Conservation (phyloP, 441 rosid species). For the Gossypium lobatum region DNA sequence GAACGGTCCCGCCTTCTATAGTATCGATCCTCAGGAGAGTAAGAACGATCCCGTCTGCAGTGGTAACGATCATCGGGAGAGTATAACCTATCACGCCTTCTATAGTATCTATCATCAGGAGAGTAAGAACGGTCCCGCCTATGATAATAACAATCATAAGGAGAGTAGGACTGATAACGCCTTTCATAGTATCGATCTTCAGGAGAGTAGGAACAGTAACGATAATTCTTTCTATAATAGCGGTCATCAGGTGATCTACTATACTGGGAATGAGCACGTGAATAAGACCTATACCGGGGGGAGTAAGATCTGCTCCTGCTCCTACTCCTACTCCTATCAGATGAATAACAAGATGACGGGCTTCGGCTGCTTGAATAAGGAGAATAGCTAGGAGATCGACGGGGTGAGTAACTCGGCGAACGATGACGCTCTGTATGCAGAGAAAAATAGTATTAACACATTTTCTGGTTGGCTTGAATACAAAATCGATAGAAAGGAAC, state of each 20-base stretch:
- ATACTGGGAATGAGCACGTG: conserved; percentile 37
- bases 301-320: conserved; percentile 35
- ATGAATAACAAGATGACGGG: conserved; percentile 20
- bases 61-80: conserved; percentile 17
- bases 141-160: conserved; percentile 28
- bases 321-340: conserved; percentile 19
- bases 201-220: conserved; percentile 49
- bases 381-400: conserved; percentile 44
- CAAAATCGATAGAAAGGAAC: background rate
- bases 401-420: conserved; percentile 48
- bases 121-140: conserved; percentile 40
- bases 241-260: conserved; percentile 46
- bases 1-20: conserved; percentile 13
- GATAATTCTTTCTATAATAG: conserved; percentile 23
- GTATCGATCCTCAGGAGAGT: conserved; percentile 17
- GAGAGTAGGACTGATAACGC: conserved; percentile 28
- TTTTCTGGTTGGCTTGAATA: background rate
- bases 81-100: conserved; percentile 20
- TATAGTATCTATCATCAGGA: conserved; percentile 24
- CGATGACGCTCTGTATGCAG: conserved; percentile 32
- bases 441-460: background rate
- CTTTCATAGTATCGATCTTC: conserved; percentile 28
- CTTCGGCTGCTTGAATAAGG: conserved; percentile 24
- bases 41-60: conserved; percentile 23
- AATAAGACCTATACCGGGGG: conserved; percentile 34